These are phyloP conservation scores for Nephelium lappaceum DNA, from an alignment of 345 rosid species.

Conservation along the genomic window DNA sequence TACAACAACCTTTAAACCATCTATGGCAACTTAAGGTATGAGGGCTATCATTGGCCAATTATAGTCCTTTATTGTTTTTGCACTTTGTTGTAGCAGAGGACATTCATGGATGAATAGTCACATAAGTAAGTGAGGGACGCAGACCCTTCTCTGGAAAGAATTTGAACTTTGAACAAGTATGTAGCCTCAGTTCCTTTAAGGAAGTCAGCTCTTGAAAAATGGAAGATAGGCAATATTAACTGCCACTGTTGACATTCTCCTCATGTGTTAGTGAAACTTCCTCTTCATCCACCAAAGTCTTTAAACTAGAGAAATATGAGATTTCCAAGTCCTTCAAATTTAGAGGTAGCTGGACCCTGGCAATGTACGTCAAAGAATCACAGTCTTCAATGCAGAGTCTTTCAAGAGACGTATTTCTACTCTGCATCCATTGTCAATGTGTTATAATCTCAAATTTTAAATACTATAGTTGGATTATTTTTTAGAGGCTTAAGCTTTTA, in stretches of 20 bases:
- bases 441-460: too few species aligned
- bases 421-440: neutral
- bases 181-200: conserved; percentile 15
- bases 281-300: neutral
- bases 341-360: neutral
- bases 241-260: too few species aligned
- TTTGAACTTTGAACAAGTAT: conserved; percentile 19
- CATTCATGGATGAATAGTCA: neutral
- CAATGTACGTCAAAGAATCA: conserved; percentile 9
- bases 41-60: conserved; percentile 1
- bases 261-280: too few species aligned
- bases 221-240: neutral
- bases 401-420: neutral
- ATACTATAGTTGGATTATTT: too few species aligned
- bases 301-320: neutral
- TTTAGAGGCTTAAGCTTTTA: too few species aligned
- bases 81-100: neutral
- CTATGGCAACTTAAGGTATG: too few species aligned
- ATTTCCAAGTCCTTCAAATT: neutral
- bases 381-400: neutral
- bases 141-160: neutral
- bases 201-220: conserved; percentile 21
- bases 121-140: neutral
- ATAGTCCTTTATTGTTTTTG: neutral
- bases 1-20: too few species aligned